Conservation (phyloP, 495 filamentous ascomycete species). For the Penicillium flavigenum region DNA sequence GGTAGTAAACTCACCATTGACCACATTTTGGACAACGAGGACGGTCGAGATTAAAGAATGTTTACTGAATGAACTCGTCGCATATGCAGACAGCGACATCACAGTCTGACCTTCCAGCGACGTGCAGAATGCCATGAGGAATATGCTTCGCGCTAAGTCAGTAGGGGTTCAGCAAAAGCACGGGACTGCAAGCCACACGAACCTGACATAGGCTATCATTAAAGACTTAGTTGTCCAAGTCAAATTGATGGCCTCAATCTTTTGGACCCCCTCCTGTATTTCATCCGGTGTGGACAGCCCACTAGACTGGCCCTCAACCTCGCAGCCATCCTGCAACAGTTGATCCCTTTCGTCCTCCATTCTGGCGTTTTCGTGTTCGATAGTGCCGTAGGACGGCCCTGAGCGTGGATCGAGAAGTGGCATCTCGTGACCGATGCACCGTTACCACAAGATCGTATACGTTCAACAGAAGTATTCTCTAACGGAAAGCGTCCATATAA, state of each 20-base stretch:
- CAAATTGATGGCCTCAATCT: constrained; percentile 56
- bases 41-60: constrained; percentile 59
- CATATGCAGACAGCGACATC: constrained; percentile 54
- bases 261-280: constrained; percentile 55
- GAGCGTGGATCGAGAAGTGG: constrained; percentile 37
- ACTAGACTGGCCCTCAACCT: constrained; percentile 29
- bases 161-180: constrained; percentile 11
- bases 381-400: constrained; percentile 44
- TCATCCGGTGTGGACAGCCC: constrained; percentile 33
- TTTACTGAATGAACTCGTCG: constrained; percentile 58
- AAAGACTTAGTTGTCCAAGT: constrained; percentile 56
- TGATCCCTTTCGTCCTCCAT: constrained; percentile 37
- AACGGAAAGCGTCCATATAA: constrained; percentile 30
- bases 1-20: constrained; percentile 44
- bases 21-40: constrained; percentile 56
- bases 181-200: constrained; percentile 25
- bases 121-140: constrained; percentile 56
- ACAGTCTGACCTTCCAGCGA: constrained; percentile 58
- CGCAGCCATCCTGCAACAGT: constrained; percentile 34
- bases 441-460: constrained; percentile 9
- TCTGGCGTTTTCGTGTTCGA: constrained; percentile 28
- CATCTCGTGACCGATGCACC: constrained; percentile 30
- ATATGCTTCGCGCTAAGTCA: constrained; percentile 46
- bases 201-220: constrained; percentile 57
- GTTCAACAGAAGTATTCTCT: constrained; percentile 1